These are phyloP conservation scores for Apiospora kogelbergensis DNA, from an alignment of 2,329 filamentous ascomycete genomes.

Conservation along the genomic window DNA sequence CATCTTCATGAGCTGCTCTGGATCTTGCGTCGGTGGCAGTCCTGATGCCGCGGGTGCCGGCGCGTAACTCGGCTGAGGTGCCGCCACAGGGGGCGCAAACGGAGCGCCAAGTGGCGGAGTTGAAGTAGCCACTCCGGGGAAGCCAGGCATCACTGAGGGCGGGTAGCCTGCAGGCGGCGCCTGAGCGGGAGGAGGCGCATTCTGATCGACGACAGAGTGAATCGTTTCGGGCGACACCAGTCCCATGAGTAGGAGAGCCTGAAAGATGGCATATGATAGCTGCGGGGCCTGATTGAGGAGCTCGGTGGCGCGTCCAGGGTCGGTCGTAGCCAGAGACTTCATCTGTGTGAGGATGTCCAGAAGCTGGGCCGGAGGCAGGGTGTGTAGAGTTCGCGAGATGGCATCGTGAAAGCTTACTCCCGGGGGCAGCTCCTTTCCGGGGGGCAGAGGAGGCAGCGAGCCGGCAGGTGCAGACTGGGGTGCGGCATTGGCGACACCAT, in stretches of 20 bases:
- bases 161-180: conserved; percentile 38
- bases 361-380: conserved; percentile 82
- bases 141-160: conserved; percentile 33
- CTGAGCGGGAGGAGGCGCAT: conserved; percentile 38
- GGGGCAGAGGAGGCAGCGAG: conserved; percentile 75
- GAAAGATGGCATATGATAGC: conserved; percentile 91
- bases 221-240: conserved; percentile 85
- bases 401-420: conserved; percentile 84
- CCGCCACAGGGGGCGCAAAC: conserved; percentile 43
- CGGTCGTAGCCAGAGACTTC: conserved; percentile 82
- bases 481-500: conserved; percentile 25
- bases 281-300: conserved; percentile 88
- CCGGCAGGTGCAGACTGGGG: conserved; percentile 40
- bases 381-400: conserved; percentile 87
- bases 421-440: conserved; percentile 79
- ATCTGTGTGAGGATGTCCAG: conserved; percentile 93
- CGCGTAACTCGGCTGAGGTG: conserved; percentile 38
- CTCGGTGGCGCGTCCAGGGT: conserved; percentile 81
- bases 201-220: conserved; percentile 72
- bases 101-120: conserved; percentile 49
- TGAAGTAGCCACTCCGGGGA: conserved; percentile 39
- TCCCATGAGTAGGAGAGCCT: conserved; percentile 88
- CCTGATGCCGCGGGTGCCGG: conserved; percentile 40
- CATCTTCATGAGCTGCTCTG: conserved; percentile 75
- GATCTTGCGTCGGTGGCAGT: conserved; percentile 47